phyloP scores from a whole-genome alignment of 441 rosid species.

The Erysimum pusillum region DNA sequence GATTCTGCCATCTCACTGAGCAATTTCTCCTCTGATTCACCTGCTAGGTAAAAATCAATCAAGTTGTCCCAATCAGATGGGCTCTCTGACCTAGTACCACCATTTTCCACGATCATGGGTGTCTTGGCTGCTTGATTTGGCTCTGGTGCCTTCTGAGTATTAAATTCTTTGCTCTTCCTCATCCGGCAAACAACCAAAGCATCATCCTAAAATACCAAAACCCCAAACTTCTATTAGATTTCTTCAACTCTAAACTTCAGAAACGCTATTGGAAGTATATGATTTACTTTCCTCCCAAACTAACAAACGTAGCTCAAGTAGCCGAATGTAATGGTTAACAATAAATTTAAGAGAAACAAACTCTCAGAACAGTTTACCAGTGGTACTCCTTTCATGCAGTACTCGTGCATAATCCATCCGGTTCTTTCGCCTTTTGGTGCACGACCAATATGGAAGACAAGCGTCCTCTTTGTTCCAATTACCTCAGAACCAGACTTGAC shows the following conservation, averaged over 20 bases:
- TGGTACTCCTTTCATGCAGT: slow-evolving; percentile 63
- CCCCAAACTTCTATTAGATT: no score
- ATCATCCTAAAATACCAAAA: no score
- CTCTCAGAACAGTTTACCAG: slow-evolving; percentile 53
- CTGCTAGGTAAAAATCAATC: slow-evolving; percentile 54
- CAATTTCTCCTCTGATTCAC: slow-evolving; percentile 58
- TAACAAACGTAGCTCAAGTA: background rate
- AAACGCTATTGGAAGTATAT: no score
- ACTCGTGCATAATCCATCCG: slow-evolving; percentile 90
- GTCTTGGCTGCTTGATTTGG: slow-evolving; percentile 29
- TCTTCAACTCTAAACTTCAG: no score
- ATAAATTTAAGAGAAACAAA: background rate
- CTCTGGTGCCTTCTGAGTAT: slow-evolving; percentile 52
- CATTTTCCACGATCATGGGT: slow-evolving; percentile 43
- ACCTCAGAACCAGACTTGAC: slow-evolving; percentile 66
- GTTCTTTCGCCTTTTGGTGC: slow-evolving; percentile 93
- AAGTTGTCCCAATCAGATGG: slow-evolving; percentile 51
- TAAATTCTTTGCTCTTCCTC: no score
- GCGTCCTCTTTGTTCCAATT: slow-evolving; percentile 89
- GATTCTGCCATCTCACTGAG: slow-evolving; percentile 55
- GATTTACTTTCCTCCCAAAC: no score
- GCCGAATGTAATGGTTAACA: slow-evolving; percentile 15
- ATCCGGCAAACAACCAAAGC: slow-evolving; percentile 82
- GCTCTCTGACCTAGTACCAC: slow-evolving; percentile 38
- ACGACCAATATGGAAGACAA: slow-evolving; percentile 84